Conservation (phyloP, 202 grass and related monocot genomes). For the Schoenoplectus triqueter region DNA sequence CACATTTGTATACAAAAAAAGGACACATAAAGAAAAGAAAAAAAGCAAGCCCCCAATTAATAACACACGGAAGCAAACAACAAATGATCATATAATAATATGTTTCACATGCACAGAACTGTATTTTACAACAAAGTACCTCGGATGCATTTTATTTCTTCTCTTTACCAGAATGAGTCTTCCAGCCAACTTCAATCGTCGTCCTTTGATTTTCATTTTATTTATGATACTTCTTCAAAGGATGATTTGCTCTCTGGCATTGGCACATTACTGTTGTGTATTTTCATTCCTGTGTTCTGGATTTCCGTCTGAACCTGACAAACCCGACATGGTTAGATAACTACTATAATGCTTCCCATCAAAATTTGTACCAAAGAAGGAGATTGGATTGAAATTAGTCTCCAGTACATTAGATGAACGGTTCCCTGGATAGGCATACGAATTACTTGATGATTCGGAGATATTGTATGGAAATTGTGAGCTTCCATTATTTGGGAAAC, state of each 20-base stretch:
- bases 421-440: slow-evolving; percentile 24
- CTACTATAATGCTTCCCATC: slow-evolving; percentile 29
- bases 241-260: slow-evolving; percentile 10
- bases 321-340: slow-evolving; percentile 31
- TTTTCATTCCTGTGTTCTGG: slow-evolving; percentile 25
- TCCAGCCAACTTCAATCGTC: background rate
- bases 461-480: slow-evolving; percentile 32
- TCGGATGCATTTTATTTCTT: background rate
- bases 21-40: background rate
- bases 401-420: slow-evolving; percentile 15
- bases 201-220: slow-evolving; percentile 19
- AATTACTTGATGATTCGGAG: slow-evolving; percentile 32
- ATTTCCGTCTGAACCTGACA: slow-evolving; percentile 12
- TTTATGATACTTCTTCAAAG: slow-evolving; percentile 13
- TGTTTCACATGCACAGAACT: slow-evolving; percentile 26
- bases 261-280: slow-evolving; percentile 9
- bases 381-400: slow-evolving; percentile 24
- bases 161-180: slow-evolving; percentile 1
- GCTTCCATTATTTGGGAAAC: slow-evolving; percentile 19
- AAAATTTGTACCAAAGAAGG: slow-evolving; percentile 29
- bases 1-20: slow-evolving; percentile 10
- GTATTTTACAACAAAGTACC: slow-evolving; percentile 29
- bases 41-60: background rate
- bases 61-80: slow-evolving; percentile 17
- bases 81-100: slow-evolving; percentile 5